Percentiles rank a stretch among this genome's conserved stretches.
These are phyloP conservation scores for Leptodermis oblonga DNA, from an alignment of 257 asterid species.

Conservation along the genomic window DNA sequence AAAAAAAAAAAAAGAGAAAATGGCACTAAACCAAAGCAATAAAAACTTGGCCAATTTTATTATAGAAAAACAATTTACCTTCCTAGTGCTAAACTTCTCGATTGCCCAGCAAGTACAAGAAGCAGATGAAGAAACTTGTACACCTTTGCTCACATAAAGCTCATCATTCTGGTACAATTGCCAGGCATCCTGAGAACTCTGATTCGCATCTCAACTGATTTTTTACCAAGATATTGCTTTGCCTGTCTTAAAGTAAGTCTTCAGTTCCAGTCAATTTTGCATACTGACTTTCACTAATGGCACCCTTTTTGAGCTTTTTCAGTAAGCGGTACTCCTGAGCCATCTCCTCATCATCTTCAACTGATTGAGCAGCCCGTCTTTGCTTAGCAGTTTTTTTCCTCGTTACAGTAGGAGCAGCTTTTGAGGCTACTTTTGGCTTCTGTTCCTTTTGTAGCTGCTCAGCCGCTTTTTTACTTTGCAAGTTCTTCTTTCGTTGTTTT, in stretches of 20 bases:
- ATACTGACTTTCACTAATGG: slow-evolving; percentile 58
- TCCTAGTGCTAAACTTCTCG: too few relatives aligned
- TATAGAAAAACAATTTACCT: neutral
- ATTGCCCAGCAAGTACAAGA: neutral
- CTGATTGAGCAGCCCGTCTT: slow-evolving; percentile 74
- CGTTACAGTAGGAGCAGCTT: slow-evolving; percentile 28
- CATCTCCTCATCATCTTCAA: slow-evolving; percentile 82
- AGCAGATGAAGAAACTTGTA: neutral
- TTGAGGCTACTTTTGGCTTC: slow-evolving; percentile 37
- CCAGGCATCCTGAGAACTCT: neutral
- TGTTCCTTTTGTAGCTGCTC: slow-evolving; percentile 38
- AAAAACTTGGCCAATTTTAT: neutral
- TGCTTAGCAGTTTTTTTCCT: slow-evolving; percentile 88
- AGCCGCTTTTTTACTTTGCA: slow-evolving; percentile 51
- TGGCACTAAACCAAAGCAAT: neutral
- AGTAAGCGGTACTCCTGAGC: slow-evolving; percentile 66
- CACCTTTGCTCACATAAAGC: neutral
- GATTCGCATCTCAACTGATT: neutral
- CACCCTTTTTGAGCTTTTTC: slow-evolving; percentile 73
- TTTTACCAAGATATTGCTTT: neutral
- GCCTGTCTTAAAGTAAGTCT: slow-evolving; percentile 43
- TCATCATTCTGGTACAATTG: neutral
- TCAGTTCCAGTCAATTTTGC: slow-evolving; percentile 83
- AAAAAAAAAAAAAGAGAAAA: neutral
- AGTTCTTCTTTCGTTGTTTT: slow-evolving; percentile 82